Base-by-base conservation (phyloP, 345 rosid genomes). In the Cardiospermum halicacabum region DNA sequence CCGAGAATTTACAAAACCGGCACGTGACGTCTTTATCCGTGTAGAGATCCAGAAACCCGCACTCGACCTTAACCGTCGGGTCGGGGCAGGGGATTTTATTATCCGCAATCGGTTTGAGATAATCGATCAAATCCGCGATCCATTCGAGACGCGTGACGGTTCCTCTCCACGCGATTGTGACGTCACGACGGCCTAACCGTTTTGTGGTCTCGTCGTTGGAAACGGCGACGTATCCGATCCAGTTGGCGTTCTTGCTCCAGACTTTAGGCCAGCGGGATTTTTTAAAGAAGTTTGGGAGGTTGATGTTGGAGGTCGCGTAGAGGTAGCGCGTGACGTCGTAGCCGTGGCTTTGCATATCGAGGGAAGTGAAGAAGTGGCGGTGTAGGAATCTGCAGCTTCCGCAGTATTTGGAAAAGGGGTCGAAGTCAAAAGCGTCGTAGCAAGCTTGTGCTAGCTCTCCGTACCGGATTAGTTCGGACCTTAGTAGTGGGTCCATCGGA, bases 371-470 rank as follows among this genome's bases (percentile, higher is more conserved):
- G 67, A 92, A 85, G 0, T 79, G 39, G 5, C 51, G 81, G 30
- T 78, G 89, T 5, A 75, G 39, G 76, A 73, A 92, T 49, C 92
- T 72, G 48, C 91, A 87, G 78, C 87, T 82, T 7, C 95, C 96
- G 47, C 92, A 83, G 74, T 89, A 89, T 36, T 76, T 85, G 0
- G 98, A 85, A 18, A 79, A 84, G 0, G 92, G 92, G 8, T 92
- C 98, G 54, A 78, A 87, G 54, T 87, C 96, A 66, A 89, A 89
- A 26, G 85, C 96, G 50, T 92, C 96, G 68, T 89, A 89, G 65
- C 91, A 84, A 5, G 96, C 87, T 18, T 87, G 91, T 0, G 95
- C 90, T 91, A 89, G 81, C 80, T 92, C 98, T 8, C 98, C 98
- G 67, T 89, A 92, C 2, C 92, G 89, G 58, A 92, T 84, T 5